Percentiles rank a stretch among this genome's conserved stretches.
Evolutionary conservation across 1,284 basidiomycete genomes (phyloP).

Genomic region (Flammula alnicola): DNA sequence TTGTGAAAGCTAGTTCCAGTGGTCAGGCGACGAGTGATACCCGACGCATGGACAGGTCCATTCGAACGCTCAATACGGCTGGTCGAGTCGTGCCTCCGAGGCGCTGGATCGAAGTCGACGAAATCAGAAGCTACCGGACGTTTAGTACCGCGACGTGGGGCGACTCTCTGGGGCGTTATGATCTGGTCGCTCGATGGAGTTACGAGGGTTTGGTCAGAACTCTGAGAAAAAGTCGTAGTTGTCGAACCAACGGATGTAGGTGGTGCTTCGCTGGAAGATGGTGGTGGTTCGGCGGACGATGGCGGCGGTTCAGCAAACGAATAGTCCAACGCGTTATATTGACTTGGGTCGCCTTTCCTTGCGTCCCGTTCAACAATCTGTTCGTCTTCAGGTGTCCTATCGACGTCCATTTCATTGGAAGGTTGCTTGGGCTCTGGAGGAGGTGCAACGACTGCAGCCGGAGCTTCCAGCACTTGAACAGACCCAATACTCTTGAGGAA

Average conservation of each 20-base stretch:
- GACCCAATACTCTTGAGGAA: constrained; percentile 71
- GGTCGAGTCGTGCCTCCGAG: constrained; percentile 23
- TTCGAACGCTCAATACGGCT: constrained; percentile 14
- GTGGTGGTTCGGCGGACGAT: no score
- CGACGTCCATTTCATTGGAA: constrained; percentile 57
- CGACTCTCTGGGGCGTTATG: not conserved
- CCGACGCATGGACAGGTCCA: constrained; percentile 2
- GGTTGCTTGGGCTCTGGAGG: not conserved
- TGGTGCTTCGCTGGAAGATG: constrained; percentile 23
- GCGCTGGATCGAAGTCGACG: constrained; percentile 63
- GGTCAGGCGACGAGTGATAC: constrained; percentile 28
- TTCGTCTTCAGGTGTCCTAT: constrained; percentile 49
- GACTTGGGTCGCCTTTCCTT: not conserved
- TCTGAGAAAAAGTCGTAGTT: constrained; percentile 18
- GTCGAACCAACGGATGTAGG: constrained; percentile 34
- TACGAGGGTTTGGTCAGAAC: constrained; percentile 3
- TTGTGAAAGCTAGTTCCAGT: constrained; percentile 55
- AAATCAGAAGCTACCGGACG: constrained; percentile 83
- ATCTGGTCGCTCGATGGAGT: not conserved
- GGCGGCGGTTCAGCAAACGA: constrained; percentile 13
- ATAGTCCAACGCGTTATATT: constrained; percentile 14
- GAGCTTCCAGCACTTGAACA: constrained; percentile 26
- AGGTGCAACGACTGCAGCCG: constrained; percentile 4
- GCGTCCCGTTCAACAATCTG: not conserved
- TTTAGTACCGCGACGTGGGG: constrained; percentile 55